Percentiles rank a stretch among this genome's conserved stretches.
Evolutionary conservation across 129 eudicot genomes (phyloP).

Genomic region (Centaurea solstitialis): DNA sequence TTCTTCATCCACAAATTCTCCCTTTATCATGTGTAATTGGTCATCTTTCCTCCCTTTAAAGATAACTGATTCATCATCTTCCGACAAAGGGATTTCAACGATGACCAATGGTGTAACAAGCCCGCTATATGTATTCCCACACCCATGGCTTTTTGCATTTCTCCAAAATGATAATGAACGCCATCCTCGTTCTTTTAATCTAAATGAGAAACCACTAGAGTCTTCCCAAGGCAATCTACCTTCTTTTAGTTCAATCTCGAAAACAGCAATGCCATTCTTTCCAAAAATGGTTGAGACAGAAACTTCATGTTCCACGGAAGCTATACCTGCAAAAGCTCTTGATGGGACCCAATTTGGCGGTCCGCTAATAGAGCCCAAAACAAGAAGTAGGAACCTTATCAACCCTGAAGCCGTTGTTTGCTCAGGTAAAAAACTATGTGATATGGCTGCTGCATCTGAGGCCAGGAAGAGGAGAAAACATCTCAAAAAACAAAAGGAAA

Average conservation of each 20-base stretch:
- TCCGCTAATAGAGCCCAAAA: not conserved
- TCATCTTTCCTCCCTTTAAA: conserved; percentile 29
- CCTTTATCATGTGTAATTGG: conserved; percentile 12
- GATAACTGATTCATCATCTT: conserved; percentile 6
- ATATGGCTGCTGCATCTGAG: conserved; percentile 29
- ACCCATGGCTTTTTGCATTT: conserved; percentile 45
- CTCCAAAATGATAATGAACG: conserved; percentile 3
- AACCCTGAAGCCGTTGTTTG: conserved; percentile 4
- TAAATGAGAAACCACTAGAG: conserved; percentile 13
- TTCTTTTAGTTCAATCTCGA: conserved; percentile 14
- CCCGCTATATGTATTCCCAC: conserved; percentile 39
- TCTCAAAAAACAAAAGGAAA: conserved; percentile 17
- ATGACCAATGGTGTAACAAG: conserved; percentile 4
- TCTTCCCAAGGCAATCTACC: not conserved
- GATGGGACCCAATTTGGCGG: conserved; percentile 9
- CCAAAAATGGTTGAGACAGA: conserved; percentile 3
- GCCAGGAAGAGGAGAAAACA: conserved; percentile 48
- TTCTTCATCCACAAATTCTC: conserved; percentile 13
- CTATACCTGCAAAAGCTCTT: not conserved
- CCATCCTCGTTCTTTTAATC: not conserved
- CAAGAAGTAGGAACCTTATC: not conserved
- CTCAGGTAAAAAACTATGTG: not conserved
- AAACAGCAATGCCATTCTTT: not conserved
- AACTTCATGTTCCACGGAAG: conserved; percentile 11
- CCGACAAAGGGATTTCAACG: conserved; percentile 13